Conservation (phyloP, 768 basidiomycete species). For the Lentinula sp. region DNA sequence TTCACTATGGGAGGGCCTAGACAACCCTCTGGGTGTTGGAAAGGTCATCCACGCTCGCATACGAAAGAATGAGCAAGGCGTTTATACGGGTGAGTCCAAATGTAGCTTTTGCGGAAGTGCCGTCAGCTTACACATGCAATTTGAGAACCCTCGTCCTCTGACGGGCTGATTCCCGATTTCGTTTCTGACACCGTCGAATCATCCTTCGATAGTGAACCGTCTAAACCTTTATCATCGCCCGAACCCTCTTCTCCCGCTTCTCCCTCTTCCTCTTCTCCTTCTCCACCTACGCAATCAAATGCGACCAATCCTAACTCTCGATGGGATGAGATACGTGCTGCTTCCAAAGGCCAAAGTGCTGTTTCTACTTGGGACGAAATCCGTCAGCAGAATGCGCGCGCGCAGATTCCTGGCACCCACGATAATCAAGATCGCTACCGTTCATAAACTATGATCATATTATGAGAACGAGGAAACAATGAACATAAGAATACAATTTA, state of each 20-base stretch:
- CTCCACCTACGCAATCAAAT: not conserved
- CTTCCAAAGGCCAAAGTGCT: constrained; percentile 33
- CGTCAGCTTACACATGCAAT: not conserved
- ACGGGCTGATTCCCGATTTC: not conserved
- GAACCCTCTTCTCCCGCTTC: not conserved
- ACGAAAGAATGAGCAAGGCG: not conserved
- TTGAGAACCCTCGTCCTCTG: not conserved
- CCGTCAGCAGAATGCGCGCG: constrained; percentile 50
- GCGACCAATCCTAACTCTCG: constrained; percentile 22
- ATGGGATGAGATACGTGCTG: constrained; percentile 66
- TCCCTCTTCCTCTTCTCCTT: not conserved
- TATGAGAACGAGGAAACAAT: too few species aligned
- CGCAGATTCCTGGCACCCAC: constrained; percentile 7
- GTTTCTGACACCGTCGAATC: not conserved
- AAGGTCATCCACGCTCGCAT: not conserved
- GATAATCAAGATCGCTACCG: not conserved
- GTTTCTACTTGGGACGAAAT: constrained; percentile 66
- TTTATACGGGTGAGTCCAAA: not conserved
- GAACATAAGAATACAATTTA: not conserved
- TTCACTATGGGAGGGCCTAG: not conserved
- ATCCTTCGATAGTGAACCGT: not conserved
- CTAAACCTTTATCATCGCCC: not conserved
- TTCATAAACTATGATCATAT: not conserved
- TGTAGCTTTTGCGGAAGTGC: not conserved
- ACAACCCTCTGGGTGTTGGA: not conserved